Evolutionary conservation across 1,284 basidiomycete genomes (phyloP), one percentile per base, ranked within the genome.

Genomic region (Ustilago shanxiensis): DNA sequence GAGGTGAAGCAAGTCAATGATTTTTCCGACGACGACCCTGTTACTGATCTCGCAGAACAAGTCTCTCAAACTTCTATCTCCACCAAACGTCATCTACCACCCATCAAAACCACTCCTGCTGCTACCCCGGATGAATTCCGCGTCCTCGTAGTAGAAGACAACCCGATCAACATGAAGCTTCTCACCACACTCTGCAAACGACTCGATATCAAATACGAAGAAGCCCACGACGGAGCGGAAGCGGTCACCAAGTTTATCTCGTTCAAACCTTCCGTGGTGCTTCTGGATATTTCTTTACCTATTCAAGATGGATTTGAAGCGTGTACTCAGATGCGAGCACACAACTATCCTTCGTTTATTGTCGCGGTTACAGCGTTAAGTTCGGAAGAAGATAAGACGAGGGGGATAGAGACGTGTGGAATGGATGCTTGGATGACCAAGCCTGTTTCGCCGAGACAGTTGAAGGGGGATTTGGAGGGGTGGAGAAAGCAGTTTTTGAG

Each of bases 371-470:
- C 81, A 5, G 81, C 80, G 29, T 62, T 82, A 24, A 75, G 70
- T 63, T 77, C 70, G 3, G 68, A 73, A 31, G 72, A 74, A 45
- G 81, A 83, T 57, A 72, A 77, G 62, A 51, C 59, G 24, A 64
- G 71, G 39, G 81, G 81, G 7, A 60, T 74, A 26, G 72, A 79
- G 47, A 44, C 39, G 16, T 77, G 79, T 50, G 76, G 81, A 1
- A 80, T 82, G 72, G 76, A 83, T 55, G 69, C 64, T 18, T 83
- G 81, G 81, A 67, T 74, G 62, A 80, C 75, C 50, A 83, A 83
- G 56, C 81, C 81, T 0, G 67, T 83, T 11, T 66, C 67, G 9
- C 71, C 66, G 6, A 53, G 65, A 22, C 69, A 60, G 60, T 28
- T 72, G 24, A 72, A 66, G 51, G 51, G 50, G 22, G 69, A 72